A percentile compares a stretch with the other conserved stretches of the same genome.
These are phyloP conservation scores for Suhomyces yuchorum DNA, from an alignment of 1,139 yeast genomes.

Conservation along the genomic window DNA sequence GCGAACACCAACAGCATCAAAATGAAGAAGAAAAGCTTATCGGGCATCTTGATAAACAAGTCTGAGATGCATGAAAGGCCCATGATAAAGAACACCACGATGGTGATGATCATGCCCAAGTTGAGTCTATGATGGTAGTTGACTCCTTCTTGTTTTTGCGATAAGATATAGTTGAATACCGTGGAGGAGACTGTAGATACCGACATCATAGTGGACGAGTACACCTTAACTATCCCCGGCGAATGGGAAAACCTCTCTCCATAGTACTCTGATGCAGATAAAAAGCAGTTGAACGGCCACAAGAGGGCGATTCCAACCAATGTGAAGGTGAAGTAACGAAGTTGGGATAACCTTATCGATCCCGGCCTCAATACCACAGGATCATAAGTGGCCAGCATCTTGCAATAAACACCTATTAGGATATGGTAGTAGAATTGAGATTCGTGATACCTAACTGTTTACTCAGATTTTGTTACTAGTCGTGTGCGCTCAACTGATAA, in stretches of 20 bases:
- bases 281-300: conserved; percentile 97
- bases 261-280: conserved; percentile 85
- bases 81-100: conserved; percentile 51
- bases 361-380: conserved; percentile 30
- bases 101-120: conserved; percentile 59
- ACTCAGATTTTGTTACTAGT: not conserved
- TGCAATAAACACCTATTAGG: not conserved
- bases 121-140: conserved; percentile 62
- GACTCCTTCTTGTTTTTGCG: conserved; percentile 66
- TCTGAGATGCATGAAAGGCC: conserved; percentile 54
- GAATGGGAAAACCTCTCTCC: conserved; percentile 59
- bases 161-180: conserved; percentile 59
- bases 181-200: conserved; percentile 77
- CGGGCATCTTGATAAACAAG: conserved; percentile 40
- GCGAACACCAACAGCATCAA: conserved; percentile 60
- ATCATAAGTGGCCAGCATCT: conserved; percentile 20
- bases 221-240: conserved; percentile 57
- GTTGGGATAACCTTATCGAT: conserved; percentile 31
- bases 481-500: conserved; percentile 17
- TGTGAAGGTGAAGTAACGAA: conserved; percentile 64
- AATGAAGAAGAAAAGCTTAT: conserved; percentile 43
- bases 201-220: conserved; percentile 88
- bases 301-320: conserved; percentile 74
- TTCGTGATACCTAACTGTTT: not conserved
- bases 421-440: not conserved